A percentile compares a stretch with the other conserved stretches of the same genome.
Evolutionary conservation across 2,329 filamentous ascomycete genomes (phyloP).

Genomic region (Phialophora chinensis): DNA sequence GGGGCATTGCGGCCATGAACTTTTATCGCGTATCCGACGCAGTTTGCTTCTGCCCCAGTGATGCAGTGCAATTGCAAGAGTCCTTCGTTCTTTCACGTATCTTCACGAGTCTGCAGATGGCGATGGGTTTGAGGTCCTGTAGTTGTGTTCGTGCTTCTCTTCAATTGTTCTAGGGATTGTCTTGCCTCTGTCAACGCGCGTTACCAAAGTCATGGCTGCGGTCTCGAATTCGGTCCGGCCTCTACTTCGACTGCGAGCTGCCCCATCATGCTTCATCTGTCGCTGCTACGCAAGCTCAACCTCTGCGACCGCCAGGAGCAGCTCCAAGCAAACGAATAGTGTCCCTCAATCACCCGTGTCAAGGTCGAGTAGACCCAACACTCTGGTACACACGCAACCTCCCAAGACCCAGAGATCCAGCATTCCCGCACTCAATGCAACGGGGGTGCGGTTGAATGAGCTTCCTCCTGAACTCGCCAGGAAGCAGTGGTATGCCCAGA

Average conservation of each 20-base stretch:
- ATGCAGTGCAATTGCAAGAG: neutral
- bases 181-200: neutral
- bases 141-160: neutral
- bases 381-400: neutral
- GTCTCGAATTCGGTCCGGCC: conserved; percentile 13
- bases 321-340: neutral
- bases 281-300: conserved; percentile 24
- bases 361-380: neutral
- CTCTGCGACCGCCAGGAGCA: neutral
- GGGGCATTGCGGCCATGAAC: neutral
- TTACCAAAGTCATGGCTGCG: conserved; percentile 13
- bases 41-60: neutral
- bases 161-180: conserved; percentile 1
- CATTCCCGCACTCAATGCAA: conserved; percentile 5
- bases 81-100: neutral
- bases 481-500: conserved; percentile 32
- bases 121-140: neutral
- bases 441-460: neutral
- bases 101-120: neutral
- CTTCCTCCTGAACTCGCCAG: conserved; percentile 17
- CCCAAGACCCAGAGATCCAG: neutral
- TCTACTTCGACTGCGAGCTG: conserved; percentile 19
- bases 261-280: conserved; percentile 14
- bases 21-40: neutral
- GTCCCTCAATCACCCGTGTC: conserved; percentile 4